A percentile compares a stretch with the other conserved stretches of the same genome.
These are phyloP conservation scores for Rhytidhysteron rufulum DNA, from an alignment of 2,329 filamentous ascomycete genomes.

Conservation along the genomic window DNA sequence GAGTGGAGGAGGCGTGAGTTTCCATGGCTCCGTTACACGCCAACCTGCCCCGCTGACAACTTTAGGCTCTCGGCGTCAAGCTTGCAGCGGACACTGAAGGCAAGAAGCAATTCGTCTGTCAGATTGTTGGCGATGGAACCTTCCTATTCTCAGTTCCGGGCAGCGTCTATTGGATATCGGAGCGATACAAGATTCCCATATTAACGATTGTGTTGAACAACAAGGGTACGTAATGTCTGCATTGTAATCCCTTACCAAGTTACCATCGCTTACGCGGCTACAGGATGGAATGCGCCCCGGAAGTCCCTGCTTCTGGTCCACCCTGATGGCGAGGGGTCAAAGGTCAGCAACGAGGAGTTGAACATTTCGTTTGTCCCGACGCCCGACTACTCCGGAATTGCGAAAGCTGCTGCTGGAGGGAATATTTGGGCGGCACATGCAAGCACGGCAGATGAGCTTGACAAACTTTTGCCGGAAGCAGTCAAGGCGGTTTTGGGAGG, in stretches of 20 bases:
- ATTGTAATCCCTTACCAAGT: constrained; percentile 14
- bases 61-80: constrained; percentile 65
- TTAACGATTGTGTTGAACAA: constrained; percentile 67
- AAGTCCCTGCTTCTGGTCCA: constrained; percentile 62
- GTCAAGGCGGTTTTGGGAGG: constrained; percentile 56
- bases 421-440: constrained; percentile 60
- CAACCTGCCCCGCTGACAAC: neutral
- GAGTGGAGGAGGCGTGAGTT: constrained; percentile 60
- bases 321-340: constrained; percentile 59
- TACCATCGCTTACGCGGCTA: neutral
- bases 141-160: constrained; percentile 64
- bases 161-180: constrained; percentile 65
- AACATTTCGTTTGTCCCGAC: constrained; percentile 65
- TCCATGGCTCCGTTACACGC: neutral
- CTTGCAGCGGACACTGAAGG: constrained; percentile 58
- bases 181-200: constrained; percentile 63
- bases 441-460: constrained; percentile 53
- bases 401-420: constrained; percentile 61
- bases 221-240: constrained; percentile 38
- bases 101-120: constrained; percentile 34
- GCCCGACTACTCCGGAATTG: constrained; percentile 65
- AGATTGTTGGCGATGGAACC: constrained; percentile 64
- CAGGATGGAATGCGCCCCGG: constrained; percentile 62
- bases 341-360: constrained; percentile 59
- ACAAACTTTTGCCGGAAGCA: constrained; percentile 53